Base-by-base conservation (phyloP, 2,329 filamentous ascomycete species). In the Epichloe sibirici region DNA sequence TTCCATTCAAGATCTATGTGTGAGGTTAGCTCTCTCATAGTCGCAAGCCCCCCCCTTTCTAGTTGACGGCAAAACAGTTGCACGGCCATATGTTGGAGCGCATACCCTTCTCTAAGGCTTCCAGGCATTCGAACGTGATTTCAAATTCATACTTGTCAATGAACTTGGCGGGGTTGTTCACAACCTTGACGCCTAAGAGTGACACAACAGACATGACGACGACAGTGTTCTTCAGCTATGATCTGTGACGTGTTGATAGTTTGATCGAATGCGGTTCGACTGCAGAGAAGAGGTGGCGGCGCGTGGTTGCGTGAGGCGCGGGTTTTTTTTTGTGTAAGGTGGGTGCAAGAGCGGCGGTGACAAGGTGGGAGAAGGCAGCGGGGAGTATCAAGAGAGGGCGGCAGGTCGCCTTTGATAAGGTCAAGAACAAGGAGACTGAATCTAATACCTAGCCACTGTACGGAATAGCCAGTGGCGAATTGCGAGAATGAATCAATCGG, bases 71-170 rank as follows among this genome's bases (percentile, higher is more conserved):
- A 23, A 25, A 3, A 1, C 17, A 31, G 5, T 3, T 23, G 23
- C 35, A 21, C 15, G 15, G 37, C 17, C 15, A 13, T 4, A 4
- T 38, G 6, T 45, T 35, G 53, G 17, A 35, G 15, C 9, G 23
- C 70, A 35, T 70, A 90, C 90, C 90, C 73, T 96, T 96, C 68
- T 95, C 88, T 40, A 98, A 80, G 61, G 86, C 82, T 74, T 98
- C 93, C 25, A 97, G 82, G 65, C 93, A 97, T 72, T 98, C 93
- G 58, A 98, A 98, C 17, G 93, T 98, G 69, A 98, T 97, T 72
- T 98, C 91, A 62, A 98, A 95, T 70, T 93, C 84, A 70, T 98
- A 98, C 51, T 89, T 83, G 68, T 91, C 87, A 63, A 83, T 86
- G 74, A 98, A 97, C 62, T 86, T 83, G 64, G 93, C 90, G 65